These are phyloP conservation scores for Gonapodya sp. DNA, from an alignment of 192 early-diverging fungal species.

Conservation along the genomic window DNA sequence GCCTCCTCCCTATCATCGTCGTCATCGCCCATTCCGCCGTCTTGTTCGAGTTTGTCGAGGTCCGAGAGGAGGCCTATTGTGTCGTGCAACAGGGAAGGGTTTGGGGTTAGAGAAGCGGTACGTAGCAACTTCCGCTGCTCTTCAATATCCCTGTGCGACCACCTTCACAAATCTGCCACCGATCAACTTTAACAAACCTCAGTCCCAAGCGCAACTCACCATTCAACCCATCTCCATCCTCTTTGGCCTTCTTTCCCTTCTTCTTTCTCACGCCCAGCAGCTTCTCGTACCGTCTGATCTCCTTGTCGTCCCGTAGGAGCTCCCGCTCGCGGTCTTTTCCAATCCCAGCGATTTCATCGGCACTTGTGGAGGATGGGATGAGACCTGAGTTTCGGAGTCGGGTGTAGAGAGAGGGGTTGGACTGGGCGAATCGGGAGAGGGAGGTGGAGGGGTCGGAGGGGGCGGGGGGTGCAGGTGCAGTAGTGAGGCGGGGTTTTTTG, in stretches of 20 bases:
- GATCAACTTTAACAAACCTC: constrained; percentile 26
- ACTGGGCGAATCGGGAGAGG: constrained; percentile 29
- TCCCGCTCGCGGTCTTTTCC: constrained; percentile 15
- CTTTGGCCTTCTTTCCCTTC: constrained; percentile 26
- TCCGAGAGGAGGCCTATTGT: background rate
- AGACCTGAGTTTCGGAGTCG: constrained; percentile 32
- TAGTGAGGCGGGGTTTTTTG: background rate
- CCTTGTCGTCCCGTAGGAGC: constrained; percentile 33
- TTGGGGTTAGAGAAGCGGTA: too few relatives aligned
- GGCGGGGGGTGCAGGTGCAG: background rate
- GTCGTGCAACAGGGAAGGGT: background rate
- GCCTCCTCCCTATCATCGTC: constrained; percentile 14
- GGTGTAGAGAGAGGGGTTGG: constrained; percentile 36
- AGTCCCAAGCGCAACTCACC: constrained; percentile 24
- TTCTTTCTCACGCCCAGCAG: constrained; percentile 31
- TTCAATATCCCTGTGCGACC: background rate
- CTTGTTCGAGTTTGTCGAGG: constrained; percentile 7
- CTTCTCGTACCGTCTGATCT: constrained; percentile 34
- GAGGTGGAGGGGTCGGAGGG: too few relatives aligned
- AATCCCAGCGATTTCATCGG: constrained; percentile 22
- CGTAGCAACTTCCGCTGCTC: too few relatives aligned
- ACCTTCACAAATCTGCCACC: background rate
- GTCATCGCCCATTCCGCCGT: constrained; percentile 18
- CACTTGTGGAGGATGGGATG: constrained; percentile 12
- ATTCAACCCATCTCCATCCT: constrained; percentile 31